These are phyloP conservation scores for Xylariaceae sp. DNA, from an alignment of 2,329 filamentous ascomycete genomes.

Conservation along the genomic window DNA sequence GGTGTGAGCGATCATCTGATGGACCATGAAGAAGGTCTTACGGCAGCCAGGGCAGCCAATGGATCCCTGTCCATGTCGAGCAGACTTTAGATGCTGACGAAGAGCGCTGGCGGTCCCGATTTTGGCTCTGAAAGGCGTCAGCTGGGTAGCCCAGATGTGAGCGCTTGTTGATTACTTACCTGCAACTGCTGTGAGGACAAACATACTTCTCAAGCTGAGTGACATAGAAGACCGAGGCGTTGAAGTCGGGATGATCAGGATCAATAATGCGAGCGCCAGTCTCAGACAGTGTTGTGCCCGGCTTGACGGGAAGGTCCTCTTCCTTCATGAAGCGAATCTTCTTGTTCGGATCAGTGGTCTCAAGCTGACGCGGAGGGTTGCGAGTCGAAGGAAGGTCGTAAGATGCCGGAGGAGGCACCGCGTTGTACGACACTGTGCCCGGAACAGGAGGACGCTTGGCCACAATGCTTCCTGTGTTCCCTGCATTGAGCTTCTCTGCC, in stretches of 20 bases:
- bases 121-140: slow-evolving; percentile 26
- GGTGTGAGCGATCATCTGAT: slow-evolving; percentile 45
- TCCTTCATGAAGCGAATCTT: slow-evolving; percentile 1
- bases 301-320: not conserved
- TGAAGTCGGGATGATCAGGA: slow-evolving; percentile 7
- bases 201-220: slow-evolving; percentile 6
- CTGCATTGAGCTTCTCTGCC: not conserved
- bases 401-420: slow-evolving; percentile 8
- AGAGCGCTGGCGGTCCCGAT: slow-evolving; percentile 34
- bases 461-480: not conserved
- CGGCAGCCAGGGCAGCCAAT: slow-evolving; percentile 44
- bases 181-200: slow-evolving; percentile 12
- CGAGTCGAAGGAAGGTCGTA: not conserved
- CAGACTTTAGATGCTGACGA: slow-evolving; percentile 41
- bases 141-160: not conserved
- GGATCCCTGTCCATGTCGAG: slow-evolving; percentile 35
- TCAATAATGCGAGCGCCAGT: slow-evolving; percentile 4
- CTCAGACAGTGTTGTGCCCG: not conserved
- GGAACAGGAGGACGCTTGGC: not conserved
- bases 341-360: not conserved
- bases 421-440: not conserved
- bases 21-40: slow-evolving; percentile 37
- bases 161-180: slow-evolving; percentile 4
- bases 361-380: not conserved
- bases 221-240: slow-evolving; percentile 9